A percentile compares a stretch with the other conserved stretches of the same genome.
These are phyloP conservation scores for Pseudozyma hubeiensis DNA, from an alignment of 1,284 basidiomycete species.

Conservation along the genomic window DNA sequence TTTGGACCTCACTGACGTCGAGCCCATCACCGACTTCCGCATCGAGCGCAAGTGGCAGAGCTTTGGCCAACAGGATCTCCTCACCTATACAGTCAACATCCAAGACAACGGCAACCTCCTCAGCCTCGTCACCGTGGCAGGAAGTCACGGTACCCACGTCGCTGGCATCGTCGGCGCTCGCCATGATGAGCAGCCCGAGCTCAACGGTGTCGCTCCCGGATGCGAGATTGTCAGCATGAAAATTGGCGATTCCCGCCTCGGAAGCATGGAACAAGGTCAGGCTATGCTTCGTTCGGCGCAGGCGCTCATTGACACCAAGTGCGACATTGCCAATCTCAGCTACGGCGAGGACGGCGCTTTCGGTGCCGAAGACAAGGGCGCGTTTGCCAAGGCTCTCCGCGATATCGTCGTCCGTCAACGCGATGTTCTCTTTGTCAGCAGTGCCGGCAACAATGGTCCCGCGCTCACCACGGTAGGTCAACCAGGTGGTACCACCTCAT, in stretches of 20 bases:
- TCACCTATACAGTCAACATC: constrained; percentile 69
- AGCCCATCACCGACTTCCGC: constrained; percentile 66
- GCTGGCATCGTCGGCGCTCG: constrained; percentile 68
- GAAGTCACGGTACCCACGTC: constrained; percentile 69
- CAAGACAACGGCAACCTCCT: constrained; percentile 57
- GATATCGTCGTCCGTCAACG: constrained; percentile 64
- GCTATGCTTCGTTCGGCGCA: constrained; percentile 69
- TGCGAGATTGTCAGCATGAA: constrained; percentile 67
- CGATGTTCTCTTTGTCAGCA: constrained; percentile 64
- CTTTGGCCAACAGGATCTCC: constrained; percentile 66
- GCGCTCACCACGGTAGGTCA: constrained; percentile 68
- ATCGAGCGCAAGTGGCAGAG: constrained; percentile 63
- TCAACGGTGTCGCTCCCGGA: constrained; percentile 68
- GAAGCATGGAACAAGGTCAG: constrained; percentile 68
- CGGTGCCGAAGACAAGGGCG: constrained; percentile 66
- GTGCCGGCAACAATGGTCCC: constrained; percentile 67
- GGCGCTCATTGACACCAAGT: constrained; percentile 66
- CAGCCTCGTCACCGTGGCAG: constrained; percentile 65
- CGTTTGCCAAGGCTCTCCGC: constrained; percentile 62
- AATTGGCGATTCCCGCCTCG: constrained; percentile 64
- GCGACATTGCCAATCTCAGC: constrained; percentile 68
- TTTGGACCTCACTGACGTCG: constrained; percentile 58
- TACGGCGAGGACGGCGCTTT: constrained; percentile 68
- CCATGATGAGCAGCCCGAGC: constrained; percentile 58
- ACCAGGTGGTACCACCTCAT: constrained; percentile 67